phyloP scores from a whole-genome alignment of 108 stramenopile species.

The Skeletonema menzelii region DNA sequence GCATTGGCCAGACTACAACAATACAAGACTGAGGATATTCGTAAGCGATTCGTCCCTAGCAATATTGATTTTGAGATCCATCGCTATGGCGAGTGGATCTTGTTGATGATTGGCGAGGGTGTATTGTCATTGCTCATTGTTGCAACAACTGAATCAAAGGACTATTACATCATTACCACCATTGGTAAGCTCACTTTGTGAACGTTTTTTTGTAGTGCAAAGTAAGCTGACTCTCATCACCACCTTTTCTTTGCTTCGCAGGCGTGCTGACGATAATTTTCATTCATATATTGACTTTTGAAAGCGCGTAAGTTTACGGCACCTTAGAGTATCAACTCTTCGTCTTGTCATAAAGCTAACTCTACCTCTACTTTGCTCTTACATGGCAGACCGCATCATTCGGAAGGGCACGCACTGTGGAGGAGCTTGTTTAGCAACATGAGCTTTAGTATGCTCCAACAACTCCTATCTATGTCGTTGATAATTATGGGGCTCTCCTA shows the following conservation, averaged over 20 bases:
- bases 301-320: not conserved
- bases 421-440: not conserved
- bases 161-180: conserved; percentile 9
- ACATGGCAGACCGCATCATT: not conserved
- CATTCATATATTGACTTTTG: conserved; percentile 19
- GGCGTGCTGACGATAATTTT: conserved; percentile 11
- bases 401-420: conserved; percentile 20
- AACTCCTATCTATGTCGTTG: conserved; percentile 16
- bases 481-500: conserved; percentile 27
- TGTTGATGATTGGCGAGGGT: conserved; percentile 76
- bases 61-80: conserved; percentile 58
- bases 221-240: not conserved
- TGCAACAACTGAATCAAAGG: not conserved
- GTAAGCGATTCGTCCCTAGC: not conserved
- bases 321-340: not conserved
- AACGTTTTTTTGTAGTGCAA: not conserved
- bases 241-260: not conserved
- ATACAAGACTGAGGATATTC: conserved; percentile 12
- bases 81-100: conserved; percentile 75
- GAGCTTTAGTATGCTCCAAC: conserved; percentile 1
- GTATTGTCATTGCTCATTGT: conserved; percentile 67
- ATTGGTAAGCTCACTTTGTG: not conserved
- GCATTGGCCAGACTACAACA: not conserved
- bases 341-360: not conserved
- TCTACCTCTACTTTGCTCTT: not conserved